These are phyloP conservation scores for Alternaria hordeiaustralica DNA, from an alignment of 2,329 filamentous ascomycete species.

Conservation along the genomic window DNA sequence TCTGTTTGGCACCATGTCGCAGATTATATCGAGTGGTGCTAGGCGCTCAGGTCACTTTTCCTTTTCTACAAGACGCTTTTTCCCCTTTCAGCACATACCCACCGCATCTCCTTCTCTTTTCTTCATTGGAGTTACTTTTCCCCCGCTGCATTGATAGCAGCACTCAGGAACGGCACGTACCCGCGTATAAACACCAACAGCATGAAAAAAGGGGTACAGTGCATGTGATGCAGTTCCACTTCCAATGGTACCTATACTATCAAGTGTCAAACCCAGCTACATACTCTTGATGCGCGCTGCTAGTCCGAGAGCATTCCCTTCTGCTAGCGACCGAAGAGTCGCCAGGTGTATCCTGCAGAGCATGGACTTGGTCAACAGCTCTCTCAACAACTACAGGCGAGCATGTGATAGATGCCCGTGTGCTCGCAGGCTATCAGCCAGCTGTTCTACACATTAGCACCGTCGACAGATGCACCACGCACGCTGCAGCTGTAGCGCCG, in stretches of 20 bases:
- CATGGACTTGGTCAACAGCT: neutral
- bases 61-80: neutral
- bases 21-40: neutral
- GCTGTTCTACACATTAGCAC: neutral
- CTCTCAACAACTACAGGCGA: constrained; percentile 2
- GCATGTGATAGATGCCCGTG: constrained; percentile 3
- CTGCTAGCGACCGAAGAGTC: neutral
- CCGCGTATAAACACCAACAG: neutral
- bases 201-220: neutral
- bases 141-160: neutral
- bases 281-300: neutral
- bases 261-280: neutral
- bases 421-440: neutral
- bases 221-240: neutral
- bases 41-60: neutral
- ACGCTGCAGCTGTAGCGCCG: constrained; percentile 1
- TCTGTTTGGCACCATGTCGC: constrained; percentile 7
- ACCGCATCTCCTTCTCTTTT: neutral
- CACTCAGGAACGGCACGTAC: neutral
- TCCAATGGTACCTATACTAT: neutral
- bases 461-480: neutral
- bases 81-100: constrained; percentile 1
- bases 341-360: neutral
- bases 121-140: neutral
- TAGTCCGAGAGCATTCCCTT: neutral